A percentile compares a stretch with the other conserved stretches of the same genome.
These are phyloP conservation scores for Echinosphaeria canescens DNA, from an alignment of 2,329 filamentous ascomycete genomes.

Conservation along the genomic window DNA sequence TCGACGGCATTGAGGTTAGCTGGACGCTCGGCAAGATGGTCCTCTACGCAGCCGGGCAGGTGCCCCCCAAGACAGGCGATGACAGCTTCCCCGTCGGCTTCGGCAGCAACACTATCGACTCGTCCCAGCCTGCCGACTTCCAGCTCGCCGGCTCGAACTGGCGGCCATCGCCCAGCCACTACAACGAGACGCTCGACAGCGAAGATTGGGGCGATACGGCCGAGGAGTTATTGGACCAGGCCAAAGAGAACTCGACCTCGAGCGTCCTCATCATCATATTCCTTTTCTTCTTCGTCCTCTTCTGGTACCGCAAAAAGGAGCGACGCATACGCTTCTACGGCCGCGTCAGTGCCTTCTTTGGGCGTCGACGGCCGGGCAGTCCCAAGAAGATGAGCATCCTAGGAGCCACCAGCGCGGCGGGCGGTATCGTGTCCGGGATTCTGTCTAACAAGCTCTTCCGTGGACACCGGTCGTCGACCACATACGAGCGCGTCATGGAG, in stretches of 20 bases:
- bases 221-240: conserved; percentile 39
- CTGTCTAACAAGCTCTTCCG: conserved; percentile 46
- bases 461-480: conserved; percentile 25
- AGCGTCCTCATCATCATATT: conserved; percentile 60
- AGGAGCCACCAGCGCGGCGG: conserved; percentile 5
- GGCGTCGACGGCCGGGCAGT: conserved; percentile 20
- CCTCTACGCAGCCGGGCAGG: conserved; percentile 77
- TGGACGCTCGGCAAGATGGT: conserved; percentile 97
- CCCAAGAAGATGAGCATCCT: conserved; percentile 16
- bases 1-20: conserved; percentile 78
- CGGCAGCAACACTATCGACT: conserved; percentile 54
- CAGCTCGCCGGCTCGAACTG: conserved; percentile 51
- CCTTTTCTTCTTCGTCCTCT: conserved; percentile 45
- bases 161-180: conserved; percentile 9
- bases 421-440: too few species aligned
- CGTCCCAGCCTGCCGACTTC: conserved; percentile 63
- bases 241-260: conserved; percentile 46
- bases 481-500: conserved; percentile 74
- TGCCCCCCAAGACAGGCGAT: conserved; percentile 39
- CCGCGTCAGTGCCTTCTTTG: conserved; percentile 22
- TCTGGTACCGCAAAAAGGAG: conserved; percentile 62
- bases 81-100: conserved; percentile 64
- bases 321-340: conserved; percentile 40
- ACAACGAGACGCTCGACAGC: conserved; percentile 21
- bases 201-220: conserved; percentile 30